These are phyloP conservation scores for Mariannaea sp. DNA, from an alignment of 2,329 filamentous ascomycete genomes.

Conservation along the genomic window DNA sequence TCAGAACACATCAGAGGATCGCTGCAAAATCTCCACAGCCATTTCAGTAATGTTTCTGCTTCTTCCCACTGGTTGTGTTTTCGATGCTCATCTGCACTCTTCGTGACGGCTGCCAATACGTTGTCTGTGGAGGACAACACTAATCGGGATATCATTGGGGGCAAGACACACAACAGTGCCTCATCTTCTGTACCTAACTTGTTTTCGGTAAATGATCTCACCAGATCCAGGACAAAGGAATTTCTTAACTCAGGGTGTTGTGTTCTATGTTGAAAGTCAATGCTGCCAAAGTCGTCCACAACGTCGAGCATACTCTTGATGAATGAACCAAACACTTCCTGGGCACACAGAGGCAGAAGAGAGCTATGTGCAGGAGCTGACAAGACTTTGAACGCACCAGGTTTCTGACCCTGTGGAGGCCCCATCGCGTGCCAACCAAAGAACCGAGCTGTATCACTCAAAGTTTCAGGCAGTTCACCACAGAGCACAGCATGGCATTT, in stretches of 20 bases:
- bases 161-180: neutral
- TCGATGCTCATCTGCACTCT: neutral
- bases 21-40: neutral
- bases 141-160: neutral
- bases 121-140: neutral
- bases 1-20: constrained; percentile 8
- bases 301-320: neutral
- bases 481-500: neutral
- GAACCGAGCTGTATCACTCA: neutral
- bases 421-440: constrained; percentile 1
- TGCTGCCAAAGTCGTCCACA: neutral
- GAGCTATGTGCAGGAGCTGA: neutral
- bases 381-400: neutral
- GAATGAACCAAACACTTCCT: constrained; percentile 6
- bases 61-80: neutral
- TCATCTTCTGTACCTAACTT: neutral
- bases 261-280: neutral
- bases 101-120: neutral
- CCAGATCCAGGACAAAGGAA: neutral
- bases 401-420: neutral
- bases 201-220: neutral
- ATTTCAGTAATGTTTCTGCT: neutral
- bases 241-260: neutral
- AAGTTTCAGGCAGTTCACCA: neutral
- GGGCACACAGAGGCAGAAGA: neutral